Evolutionary conservation across 257 asterid genomes (phyloP), one percentile per base, ranked within the genome.

Genomic region (Craterostigma plantagineum): DNA sequence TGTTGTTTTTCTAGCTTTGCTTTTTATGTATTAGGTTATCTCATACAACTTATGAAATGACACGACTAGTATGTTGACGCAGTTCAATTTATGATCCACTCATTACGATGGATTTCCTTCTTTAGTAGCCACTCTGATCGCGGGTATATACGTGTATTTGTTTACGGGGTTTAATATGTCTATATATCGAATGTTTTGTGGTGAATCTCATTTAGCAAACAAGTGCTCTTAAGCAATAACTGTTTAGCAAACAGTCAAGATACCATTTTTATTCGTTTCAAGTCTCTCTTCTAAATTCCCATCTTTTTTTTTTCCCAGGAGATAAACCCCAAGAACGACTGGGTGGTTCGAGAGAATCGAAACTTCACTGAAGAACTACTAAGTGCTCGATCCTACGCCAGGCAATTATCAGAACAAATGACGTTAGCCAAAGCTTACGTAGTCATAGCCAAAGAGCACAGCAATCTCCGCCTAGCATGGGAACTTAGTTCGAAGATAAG

Each of bases 401-500:
- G 92, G 50, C 92, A 79, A 63, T 60, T 79, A 57, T 62, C 76
- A 8, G 87, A 79, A 63, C 87, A 79, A 59, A 69, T 76, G 75
- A 69, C 64, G 15, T 80, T 79, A 14, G 92, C 92, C 51, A 79
- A 79, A 68, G 87, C 92, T 10, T 79, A 75, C 34, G 69, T 72
- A 27, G 47, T 79, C 42, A 72, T 79, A 27, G 82, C 87, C 46
- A 75, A 79, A 63, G 83, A 75, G 63, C 83, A 72, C 45, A 69
- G 72, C 44, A 65, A 75, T 52, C 92, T 79, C 54, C 76, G 60
- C 54, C 92, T 79, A 57, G 92, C 92, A 0, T 67, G 87, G 80
- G 69, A 72, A 68, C 77, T 79, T 15, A 75, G 80, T 59, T 62
- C 82, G 11, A 66, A 67, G 55, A 72, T 79, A 46, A 64, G 87